Base-by-base conservation (phyloP, 371 early-diverging fungal species). In the Chytridiales sp. region DNA sequence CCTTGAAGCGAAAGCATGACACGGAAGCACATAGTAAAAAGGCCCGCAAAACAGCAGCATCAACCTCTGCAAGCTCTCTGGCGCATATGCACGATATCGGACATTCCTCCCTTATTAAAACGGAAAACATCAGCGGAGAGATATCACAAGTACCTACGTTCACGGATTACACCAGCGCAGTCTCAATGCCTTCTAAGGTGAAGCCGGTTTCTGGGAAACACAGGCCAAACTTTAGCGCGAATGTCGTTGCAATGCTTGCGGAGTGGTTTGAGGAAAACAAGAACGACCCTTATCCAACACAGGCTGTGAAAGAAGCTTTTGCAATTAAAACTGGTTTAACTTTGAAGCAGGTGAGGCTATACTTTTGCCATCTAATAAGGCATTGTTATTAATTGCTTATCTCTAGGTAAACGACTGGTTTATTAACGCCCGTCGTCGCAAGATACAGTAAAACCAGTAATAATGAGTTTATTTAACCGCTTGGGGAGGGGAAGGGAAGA, bases 401-500 rank as follows among this genome's bases (percentile, higher is more conserved):
- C 9, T 48, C 31, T 13, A 48, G 49, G 49, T 48, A 15, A 48
- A 48, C 19, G 49, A 48, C 48, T 48, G 48, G 48, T 48, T 48
- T 29, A 48, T 48, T 32, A 48, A 48, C 26, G 48, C 48, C 9
- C 21, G 48, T 13, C 11, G 48, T 11, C 15, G 48, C 8, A 19
- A 29, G 30, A 48, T 48, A 32, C 22, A 17, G 4, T 6, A n/a
- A 22, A 44, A 44, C n/a, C 8, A 9, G 46, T n/a, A n/a, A n/a
- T n/a, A n/a, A n/a, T n/a, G n/a, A n/a, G n/a, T n/a, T n/a, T n/a
- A n/a, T n/a, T n/a, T n/a, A n/a, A n/a, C n/a, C n/a, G n/a, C n/a
- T n/a, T n/a, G n/a, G n/a, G n/a, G n/a, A n/a, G n/a, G n/a, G n/a
- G n/a, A n/a, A n/a, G n/a, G n/a, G n/a, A n/a, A n/a, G n/a, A n/a